Evolutionary conservation across 1,139 yeast species (phyloP), one percentile per base, ranked within the genome.

Genomic region (Geotrichum macrosporum): DNA sequence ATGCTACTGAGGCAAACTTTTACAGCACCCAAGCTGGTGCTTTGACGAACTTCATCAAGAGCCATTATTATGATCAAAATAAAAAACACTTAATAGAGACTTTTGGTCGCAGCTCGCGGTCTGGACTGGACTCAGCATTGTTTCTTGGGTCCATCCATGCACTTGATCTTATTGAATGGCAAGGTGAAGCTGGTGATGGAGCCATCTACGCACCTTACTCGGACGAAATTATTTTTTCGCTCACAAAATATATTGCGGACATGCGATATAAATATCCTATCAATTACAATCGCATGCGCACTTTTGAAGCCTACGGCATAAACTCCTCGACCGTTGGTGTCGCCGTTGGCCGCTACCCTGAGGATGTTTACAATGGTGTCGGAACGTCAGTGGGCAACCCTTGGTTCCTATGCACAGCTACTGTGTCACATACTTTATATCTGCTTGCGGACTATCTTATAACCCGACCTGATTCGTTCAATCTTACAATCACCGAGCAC

Each of bases 281-380:
- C 34, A 89, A 89, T 64, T 76, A 72, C 47, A 64, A 67, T 12
- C 66, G 73, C 41, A 62, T 73, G 18, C 70, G 72, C 2, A 61
- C 58, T 48, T 62, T 60, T 41, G 48, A 50, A 5, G 39, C 41
- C n/a, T 49, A 48, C 5, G 61, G 62, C 3, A 15, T 49, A 20
- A 50, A 54, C 41, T 35, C 49, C 18, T 39, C 50, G 15, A 35
- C 49, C 35, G 58, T 52, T 19, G 94, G 94, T 0, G 80, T 82
- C 35, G 95, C 85, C 0, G 67, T 89, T 39, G 98, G 98, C 2
- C 72, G 98, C 58, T 92, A 92, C 61, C 96, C 96, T 0, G 97
- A 89, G 61, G 98, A 92, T 66, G 67, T 84, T 12, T 92, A 92
- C 64, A 84, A 89, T 64, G 97, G 97, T 0, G 70, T 74, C 52